phyloP scores from a whole-genome alignment of 2,329 filamentous ascomycete genomes.

The Blastomyces gilchristii region DNA sequence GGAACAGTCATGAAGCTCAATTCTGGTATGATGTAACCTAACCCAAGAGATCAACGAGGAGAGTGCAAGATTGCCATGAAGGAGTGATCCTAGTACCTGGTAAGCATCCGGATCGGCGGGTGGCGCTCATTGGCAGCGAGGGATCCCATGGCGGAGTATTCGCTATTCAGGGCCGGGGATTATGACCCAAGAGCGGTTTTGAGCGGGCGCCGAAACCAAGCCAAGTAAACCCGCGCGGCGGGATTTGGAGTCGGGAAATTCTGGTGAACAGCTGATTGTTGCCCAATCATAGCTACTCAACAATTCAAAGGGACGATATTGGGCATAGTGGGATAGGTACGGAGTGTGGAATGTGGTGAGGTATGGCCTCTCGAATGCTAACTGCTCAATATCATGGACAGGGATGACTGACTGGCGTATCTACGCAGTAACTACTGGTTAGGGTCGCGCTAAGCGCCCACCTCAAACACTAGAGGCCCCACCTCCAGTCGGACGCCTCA shows the following conservation, averaged over 20 bases:
- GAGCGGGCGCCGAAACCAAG: background rate
- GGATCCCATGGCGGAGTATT: background rate
- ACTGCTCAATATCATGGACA: background rate
- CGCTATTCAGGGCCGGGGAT: background rate
- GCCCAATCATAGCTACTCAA: no score
- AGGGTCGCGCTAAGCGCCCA: no score
- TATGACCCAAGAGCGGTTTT: background rate
- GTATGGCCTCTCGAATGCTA: background rate
- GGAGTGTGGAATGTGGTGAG: background rate
- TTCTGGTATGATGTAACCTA: no score
- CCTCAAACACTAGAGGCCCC: background rate
- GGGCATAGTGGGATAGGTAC: no score
- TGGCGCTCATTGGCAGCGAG: background rate
- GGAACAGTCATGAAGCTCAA: no score
- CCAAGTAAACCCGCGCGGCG: background rate
- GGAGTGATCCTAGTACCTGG: background rate
- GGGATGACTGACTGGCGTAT: no score
- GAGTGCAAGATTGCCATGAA: background rate
- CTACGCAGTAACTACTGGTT: no score
- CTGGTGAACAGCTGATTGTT: no score
- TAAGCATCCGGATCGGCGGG: background rate
- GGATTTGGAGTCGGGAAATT: background rate
- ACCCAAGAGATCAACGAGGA: no score
- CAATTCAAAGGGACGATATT: no score
- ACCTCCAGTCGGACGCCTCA: background rate